phyloP scores from a whole-genome alignment of 192 early-diverging fungal species.

The Coemansia sp. region DNA sequence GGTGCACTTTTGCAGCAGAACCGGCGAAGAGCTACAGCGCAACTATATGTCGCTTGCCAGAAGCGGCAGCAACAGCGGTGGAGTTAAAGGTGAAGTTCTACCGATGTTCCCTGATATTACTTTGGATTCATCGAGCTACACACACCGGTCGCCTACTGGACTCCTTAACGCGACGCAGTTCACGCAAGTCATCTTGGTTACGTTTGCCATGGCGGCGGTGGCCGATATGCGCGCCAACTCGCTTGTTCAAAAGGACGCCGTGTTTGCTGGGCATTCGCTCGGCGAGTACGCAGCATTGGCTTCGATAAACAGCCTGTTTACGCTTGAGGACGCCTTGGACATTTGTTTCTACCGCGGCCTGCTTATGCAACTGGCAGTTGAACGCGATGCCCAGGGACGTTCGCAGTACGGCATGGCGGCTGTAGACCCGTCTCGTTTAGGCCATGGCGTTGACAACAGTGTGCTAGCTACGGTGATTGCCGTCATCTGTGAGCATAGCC shows the following conservation, averaged over 20 bases:
- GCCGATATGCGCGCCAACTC: slow-evolving; percentile 86
- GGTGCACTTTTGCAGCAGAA: slow-evolving; percentile 84
- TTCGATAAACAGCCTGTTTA: slow-evolving; percentile 76
- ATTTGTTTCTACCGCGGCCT: slow-evolving; percentile 94
- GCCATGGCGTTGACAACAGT: slow-evolving; percentile 73
- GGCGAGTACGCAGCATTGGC: slow-evolving; percentile 91
- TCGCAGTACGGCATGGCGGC: slow-evolving; percentile 95
- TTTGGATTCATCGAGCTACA: slow-evolving; percentile 72
- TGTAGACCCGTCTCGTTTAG: slow-evolving; percentile 84
- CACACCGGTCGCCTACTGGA: slow-evolving; percentile 78
- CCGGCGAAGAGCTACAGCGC: slow-evolving; percentile 77
- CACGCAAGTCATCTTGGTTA: slow-evolving; percentile 83
- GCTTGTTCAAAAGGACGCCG: slow-evolving; percentile 74
- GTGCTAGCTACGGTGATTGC: slow-evolving; percentile 68
- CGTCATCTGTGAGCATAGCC: slow-evolving; percentile 71
- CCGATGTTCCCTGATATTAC: slow-evolving; percentile 60
- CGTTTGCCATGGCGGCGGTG: slow-evolving; percentile 86
- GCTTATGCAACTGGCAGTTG: slow-evolving; percentile 94
- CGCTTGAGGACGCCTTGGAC: slow-evolving; percentile 81
- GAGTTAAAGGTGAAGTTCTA: background rate
- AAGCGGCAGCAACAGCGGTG: background rate
- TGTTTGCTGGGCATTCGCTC: slow-evolving; percentile 92
- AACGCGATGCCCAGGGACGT: slow-evolving; percentile 72
- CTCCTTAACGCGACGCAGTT: slow-evolving; percentile 93
- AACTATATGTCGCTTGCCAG: slow-evolving; percentile 63